Evolutionary conservation across 2,329 filamentous ascomycete species (phyloP), one percentile per base, ranked within the genome.

Genomic region (Aspergillus thermomutatus): DNA sequence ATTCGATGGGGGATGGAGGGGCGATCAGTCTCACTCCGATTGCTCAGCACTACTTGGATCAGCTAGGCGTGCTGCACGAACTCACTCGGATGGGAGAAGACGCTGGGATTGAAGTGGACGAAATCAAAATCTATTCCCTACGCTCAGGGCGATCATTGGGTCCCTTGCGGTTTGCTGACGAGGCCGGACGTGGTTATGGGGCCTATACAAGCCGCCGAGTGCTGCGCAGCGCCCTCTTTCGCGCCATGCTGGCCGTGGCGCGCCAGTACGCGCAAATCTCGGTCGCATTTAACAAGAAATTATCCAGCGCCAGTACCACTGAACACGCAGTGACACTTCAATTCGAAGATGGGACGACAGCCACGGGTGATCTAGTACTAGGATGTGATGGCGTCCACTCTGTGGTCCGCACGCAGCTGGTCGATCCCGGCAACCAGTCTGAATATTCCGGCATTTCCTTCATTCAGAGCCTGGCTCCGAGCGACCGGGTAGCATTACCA

Each of bases 361-460:
- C 69, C 0, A 66, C 61, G 3, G 74, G 71, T 0, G 70, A 76
- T 49, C 52, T 77, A n/a, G 60, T 75, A 2, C 56, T 77, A 26
- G 75, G 74, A 9, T 75, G 72, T 50, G 74, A 76, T 53, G 75
- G 75, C 9, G 73, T 77, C 4, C 73, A 76, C 62, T 77, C 75
- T 3, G 61, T 64, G 19, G 68, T 72, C 26, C 67, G 74, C 28
- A 68, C 65, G 21, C 68, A 67, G 26, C 68, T 72, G 40, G 66
- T 77, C 31, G 71, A 74, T 6, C 71, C 72, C 3, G 66, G 64
- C 7, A 61, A 64, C 11, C 63, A 60, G 31, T 73, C 75, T 6
- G 63, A 70, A 49, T 78, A 77, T 60, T 71, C 75, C 2, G 75
- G 75, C 25, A 70, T 77, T 45, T 71, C 74, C 6, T 72, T 72